These are phyloP conservation scores for Sporisorium sorghi DNA, from an alignment of 1,284 basidiomycete species.

Conservation along the genomic window DNA sequence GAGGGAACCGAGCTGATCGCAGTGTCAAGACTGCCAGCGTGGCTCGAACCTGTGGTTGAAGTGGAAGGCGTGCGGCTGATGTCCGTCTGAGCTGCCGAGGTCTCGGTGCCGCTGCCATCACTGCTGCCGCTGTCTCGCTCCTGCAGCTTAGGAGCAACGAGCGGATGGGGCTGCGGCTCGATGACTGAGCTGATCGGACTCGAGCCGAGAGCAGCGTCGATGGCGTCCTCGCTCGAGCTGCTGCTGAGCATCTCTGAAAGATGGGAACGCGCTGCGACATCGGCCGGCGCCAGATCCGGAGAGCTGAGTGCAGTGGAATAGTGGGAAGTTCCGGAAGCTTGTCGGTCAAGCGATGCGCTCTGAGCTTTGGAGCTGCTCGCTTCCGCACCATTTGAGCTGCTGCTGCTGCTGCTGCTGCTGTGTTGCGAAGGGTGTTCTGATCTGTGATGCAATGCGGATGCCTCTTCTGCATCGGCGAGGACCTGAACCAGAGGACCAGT, in stretches of 20 bases:
- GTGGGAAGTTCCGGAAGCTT: slow-evolving; percentile 17
- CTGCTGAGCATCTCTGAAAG: slow-evolving; percentile 10
- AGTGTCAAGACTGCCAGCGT: slow-evolving; percentile 50
- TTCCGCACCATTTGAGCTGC: not conserved
- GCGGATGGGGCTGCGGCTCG: slow-evolving; percentile 4
- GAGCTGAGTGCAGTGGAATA: slow-evolving; percentile 38
- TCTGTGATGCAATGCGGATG: slow-evolving; percentile 14
- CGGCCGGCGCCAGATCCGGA: slow-evolving; percentile 16
- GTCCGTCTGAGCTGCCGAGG: slow-evolving; percentile 50
- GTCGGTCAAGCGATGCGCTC: slow-evolving; percentile 6
- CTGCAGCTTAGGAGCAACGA: slow-evolving; percentile 17
- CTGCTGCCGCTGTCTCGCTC: slow-evolving; percentile 26
- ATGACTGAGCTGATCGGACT: not conserved
- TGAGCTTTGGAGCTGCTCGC: slow-evolving; percentile 2
- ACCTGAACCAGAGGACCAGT: slow-evolving; percentile 46
- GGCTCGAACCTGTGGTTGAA: slow-evolving; percentile 57
- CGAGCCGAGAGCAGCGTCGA: slow-evolving; percentile 20
- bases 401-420: not conserved
- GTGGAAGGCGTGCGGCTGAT: slow-evolving; percentile 65
- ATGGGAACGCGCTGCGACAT: slow-evolving; percentile 1
- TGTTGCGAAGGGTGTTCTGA: not conserved
- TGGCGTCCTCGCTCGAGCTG: slow-evolving; percentile 20
- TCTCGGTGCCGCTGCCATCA: slow-evolving; percentile 23
- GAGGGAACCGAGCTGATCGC: slow-evolving; percentile 52
- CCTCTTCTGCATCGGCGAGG: slow-evolving; percentile 36